A percentile compares a stretch with the other conserved stretches of the same genome.
These are phyloP conservation scores for Moniliophthora roreri DNA, from an alignment of 1,284 basidiomycete species.

Conservation along the genomic window DNA sequence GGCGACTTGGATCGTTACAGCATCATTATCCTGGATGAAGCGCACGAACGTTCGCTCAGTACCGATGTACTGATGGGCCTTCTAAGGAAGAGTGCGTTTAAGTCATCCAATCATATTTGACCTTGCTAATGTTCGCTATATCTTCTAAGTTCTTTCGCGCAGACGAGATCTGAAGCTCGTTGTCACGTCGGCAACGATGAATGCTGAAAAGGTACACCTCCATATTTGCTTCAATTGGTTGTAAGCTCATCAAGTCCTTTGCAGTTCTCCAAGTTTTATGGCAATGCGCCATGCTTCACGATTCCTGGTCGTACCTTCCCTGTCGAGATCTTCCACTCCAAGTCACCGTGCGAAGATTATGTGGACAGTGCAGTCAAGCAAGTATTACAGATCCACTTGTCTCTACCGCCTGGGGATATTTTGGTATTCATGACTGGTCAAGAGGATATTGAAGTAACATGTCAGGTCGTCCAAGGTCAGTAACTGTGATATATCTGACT, in stretches of 20 bases:
- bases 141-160: slow-evolving; percentile 75
- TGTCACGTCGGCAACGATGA: slow-evolving; percentile 99
- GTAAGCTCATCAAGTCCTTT: slow-evolving; percentile 3
- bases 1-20: slow-evolving; percentile 94
- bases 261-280: slow-evolving; percentile 93
- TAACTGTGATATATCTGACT: slow-evolving; percentile 1
- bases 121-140: slow-evolving; percentile 13
- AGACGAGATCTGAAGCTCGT: slow-evolving; percentile 93
- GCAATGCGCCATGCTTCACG: slow-evolving; percentile 92
- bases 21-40: slow-evolving; percentile 96
- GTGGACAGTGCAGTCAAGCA: slow-evolving; percentile 98
- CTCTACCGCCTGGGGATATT: slow-evolving; percentile 92
- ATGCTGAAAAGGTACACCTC: slow-evolving; percentile 83
- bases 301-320: slow-evolving; percentile 99
- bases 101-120: neutral
- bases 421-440: slow-evolving; percentile 99
- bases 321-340: slow-evolving; percentile 94
- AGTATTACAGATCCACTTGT: slow-evolving; percentile 94
- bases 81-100: slow-evolving; percentile 81
- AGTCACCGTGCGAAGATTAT: slow-evolving; percentile 98
- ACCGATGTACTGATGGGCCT: slow-evolving; percentile 98
- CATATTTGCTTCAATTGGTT: neutral
- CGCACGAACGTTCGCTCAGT: slow-evolving; percentile 93
- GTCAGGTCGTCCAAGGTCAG: slow-evolving; percentile 83
- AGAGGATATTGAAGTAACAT: slow-evolving; percentile 97